Evolutionary conservation across 2,329 filamentous ascomycete genomes (phyloP), one percentile per base, ranked within the genome.

Genomic region (Neopestalotiopsis sp.): DNA sequence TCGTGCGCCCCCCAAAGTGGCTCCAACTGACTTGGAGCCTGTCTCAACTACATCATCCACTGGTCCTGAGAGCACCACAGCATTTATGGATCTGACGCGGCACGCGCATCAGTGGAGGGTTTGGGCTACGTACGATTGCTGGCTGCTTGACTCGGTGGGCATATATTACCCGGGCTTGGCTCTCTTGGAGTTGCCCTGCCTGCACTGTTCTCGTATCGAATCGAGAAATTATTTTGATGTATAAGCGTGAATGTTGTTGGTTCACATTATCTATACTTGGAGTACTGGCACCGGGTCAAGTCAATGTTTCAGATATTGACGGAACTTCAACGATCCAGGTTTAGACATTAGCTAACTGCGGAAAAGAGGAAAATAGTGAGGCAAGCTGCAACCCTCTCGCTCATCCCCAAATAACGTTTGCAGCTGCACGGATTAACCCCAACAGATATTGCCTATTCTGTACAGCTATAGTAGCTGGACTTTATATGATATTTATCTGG

Each of bases 161-260:
- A 38, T 7, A 10, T 38, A 38, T 3, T 28, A 28, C 24, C 24
- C 34, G 10, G 34, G 10, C 34, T 38, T 38, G 34, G 34, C 34
- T 38, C 34, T 38, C 34, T 38, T 38, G 34, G 34, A 38, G 34
- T 52, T 52, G 45, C n/a, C 45, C n/a, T 52, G 17, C 17, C n/a
- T 52, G 42, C 13, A 17, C 14, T 6, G 45, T 52, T 52, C n/a
- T 52, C 45, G 45, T 52, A 52, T 52, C n/a, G 9, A 2, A 52
- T 9, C 14, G n/a, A 52, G 9, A 10, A 52, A 10, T n/a, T 49
- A 34, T 14, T 24, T 24, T 65, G 69, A 72, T 65, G 58, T 45
- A 62, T 67, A 28, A 28, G 24, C 24, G 24, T 28, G 24, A 28
- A 28, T 28, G 24, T 28, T 28, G 24, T 28, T 28, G 24, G 24